Conservation (phyloP, 805 yeast genomes). For the Wickerhamomyces pijperi region DNA sequence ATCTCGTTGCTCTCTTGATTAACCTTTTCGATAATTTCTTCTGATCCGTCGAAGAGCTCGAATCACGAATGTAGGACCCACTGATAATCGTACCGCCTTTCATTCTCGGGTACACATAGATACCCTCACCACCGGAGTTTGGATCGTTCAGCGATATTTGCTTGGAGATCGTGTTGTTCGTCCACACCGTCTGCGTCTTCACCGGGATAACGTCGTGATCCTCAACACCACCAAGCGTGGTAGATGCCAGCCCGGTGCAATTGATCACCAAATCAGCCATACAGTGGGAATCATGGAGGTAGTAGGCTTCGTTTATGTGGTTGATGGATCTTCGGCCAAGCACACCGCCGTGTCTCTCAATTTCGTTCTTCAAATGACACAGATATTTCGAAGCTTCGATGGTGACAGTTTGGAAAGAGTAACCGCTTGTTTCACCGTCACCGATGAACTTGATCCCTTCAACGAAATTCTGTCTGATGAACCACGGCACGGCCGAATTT, state of each 20-base stretch:
- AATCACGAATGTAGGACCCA: constrained; percentile 25
- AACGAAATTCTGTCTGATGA: constrained; percentile 22
- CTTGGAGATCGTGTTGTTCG: constrained; percentile 3
- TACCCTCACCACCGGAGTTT: constrained; percentile 26
- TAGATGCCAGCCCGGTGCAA: constrained; percentile 40
- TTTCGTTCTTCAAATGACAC: constrained; percentile 33
- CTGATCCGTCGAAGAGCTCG: constrained; percentile 22
- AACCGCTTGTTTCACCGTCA: constrained; percentile 31
- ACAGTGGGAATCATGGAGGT: constrained; percentile 23
- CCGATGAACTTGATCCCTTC: constrained; percentile 25
- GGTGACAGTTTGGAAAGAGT: constrained; percentile 37
- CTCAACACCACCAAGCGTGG: constrained; percentile 29
- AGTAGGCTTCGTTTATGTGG: constrained; percentile 34
- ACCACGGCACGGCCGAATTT: too few species aligned
- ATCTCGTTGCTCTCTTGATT: constrained; percentile 4
- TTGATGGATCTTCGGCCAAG: constrained; percentile 28
- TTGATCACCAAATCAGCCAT: constrained; percentile 41
- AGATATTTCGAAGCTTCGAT: constrained; percentile 45
- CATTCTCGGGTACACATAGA: constrained; percentile 49
- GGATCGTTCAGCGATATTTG: constrained; percentile 22
- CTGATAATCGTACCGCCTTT: constrained; percentile 59
- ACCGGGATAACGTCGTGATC: constrained; percentile 34
- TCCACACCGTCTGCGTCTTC: constrained; percentile 40
- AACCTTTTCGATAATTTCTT: constrained; percentile 33
- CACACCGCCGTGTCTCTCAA: constrained; percentile 33